Percentiles rank a stretch among this genome's conserved stretches.
phyloP scores from a whole-genome alignment of 176 grass and related monocot species.

The Zizania latifolia region DNA sequence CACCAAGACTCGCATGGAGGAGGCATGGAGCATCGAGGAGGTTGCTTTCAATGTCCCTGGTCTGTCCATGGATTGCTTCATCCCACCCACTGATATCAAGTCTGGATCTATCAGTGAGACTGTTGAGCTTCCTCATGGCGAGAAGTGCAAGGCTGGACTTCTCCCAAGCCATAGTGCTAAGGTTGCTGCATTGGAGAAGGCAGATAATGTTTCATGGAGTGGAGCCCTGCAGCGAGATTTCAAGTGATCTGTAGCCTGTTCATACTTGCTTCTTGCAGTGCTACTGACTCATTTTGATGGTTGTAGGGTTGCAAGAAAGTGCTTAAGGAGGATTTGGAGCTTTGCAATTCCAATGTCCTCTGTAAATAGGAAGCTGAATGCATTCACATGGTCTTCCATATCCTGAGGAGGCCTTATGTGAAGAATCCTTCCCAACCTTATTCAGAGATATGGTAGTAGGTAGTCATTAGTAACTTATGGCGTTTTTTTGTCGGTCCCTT shows the following conservation, averaged over 20 bases:
- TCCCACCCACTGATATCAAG: constrained; percentile 75
- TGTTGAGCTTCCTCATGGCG: constrained; percentile 45
- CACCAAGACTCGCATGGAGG: constrained; percentile 80
- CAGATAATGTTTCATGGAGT: constrained; percentile 39
- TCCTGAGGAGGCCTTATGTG: constrained; percentile 49
- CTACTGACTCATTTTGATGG: constrained; percentile 50
- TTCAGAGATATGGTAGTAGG: constrained; percentile 44
- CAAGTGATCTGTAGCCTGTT: constrained; percentile 29
- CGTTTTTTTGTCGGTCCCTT: constrained; percentile 31
- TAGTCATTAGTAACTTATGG: constrained; percentile 33
- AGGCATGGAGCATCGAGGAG: constrained; percentile 85
- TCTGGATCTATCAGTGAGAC: constrained; percentile 61
- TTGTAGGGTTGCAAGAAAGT: constrained; percentile 50
- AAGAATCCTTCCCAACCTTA: constrained; percentile 40
- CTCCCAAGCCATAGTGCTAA: constrained; percentile 40
- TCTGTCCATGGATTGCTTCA: constrained; percentile 80
- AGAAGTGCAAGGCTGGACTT: constrained; percentile 45
- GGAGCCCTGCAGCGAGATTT: constrained; percentile 39
- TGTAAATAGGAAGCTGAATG: constrained; percentile 53
- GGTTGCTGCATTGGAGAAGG: constrained; percentile 55
- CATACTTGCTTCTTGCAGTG: constrained; percentile 38
- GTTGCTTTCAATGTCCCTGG: constrained; percentile 73
- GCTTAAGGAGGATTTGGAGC: constrained; percentile 40
- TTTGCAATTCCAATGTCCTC: constrained; percentile 46
- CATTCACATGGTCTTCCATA: constrained; percentile 43